Evolutionary conservation across 305 asterid species (phyloP), one percentile per base, ranked within the genome.

Genomic region (Rubia tinctorum): DNA sequence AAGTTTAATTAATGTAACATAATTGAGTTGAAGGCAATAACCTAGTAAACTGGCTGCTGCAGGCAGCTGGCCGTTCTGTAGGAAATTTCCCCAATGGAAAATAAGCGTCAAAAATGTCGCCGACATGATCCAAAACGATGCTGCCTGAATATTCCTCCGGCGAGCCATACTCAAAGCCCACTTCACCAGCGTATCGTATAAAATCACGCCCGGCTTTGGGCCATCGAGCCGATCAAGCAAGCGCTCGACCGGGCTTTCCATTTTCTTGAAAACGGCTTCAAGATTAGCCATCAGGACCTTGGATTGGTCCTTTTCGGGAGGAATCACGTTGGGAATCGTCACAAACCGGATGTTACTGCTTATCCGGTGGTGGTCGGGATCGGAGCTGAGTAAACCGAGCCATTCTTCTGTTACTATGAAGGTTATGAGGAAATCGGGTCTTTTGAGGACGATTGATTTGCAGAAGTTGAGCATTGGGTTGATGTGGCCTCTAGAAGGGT

Each of bases 401-500:
- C 92, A 87, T 53, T 84, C 90, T 34, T 87, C 81, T 12, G 92
- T 87, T 69, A 87, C 81, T 73, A 89, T 43, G 85, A 89, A 85
- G 65, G 88, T 79, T 61, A 89, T 39, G 40, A 72, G 39, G 51
- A 75, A 56, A 51, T 44, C n/a, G 0, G 87, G 81, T 45, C 71
- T 73, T 44, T 13, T 45, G 1, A 27, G 14, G 80, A 76, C 73
- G 13, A 85, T 71, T 56, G 72, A 79, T 64, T 81, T 81, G 82
- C 88, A 56, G 62, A 56, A 56, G 13, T 56, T 56, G 7, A 56
- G 23, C 62, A 56, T 56, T 56, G 23, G 62, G 27, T 56, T 56
- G 13, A 56, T 20, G 27, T 56, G 62, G 62, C 62, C 62, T 56
- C 62, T 56, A 0, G 2, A 8, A 5, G 63, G 63, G 63, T 7